Evolutionary conservation across 2,329 filamentous ascomycete species (phyloP), one percentile per base, ranked within the genome.

Genomic region (Claviceps arundinis): DNA sequence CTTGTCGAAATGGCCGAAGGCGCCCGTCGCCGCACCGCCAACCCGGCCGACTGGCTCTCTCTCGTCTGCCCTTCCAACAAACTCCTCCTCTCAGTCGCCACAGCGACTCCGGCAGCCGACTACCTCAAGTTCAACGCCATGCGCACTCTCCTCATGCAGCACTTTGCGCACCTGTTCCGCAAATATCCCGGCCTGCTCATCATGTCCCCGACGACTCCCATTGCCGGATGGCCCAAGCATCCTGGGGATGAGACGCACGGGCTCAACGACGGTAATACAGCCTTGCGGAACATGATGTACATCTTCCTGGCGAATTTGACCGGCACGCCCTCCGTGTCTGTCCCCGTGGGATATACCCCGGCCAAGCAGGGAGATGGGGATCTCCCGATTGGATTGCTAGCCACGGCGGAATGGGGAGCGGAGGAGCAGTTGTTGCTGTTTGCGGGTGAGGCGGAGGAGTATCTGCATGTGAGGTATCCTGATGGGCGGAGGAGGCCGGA

Each of bases 291-390:
- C 62, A 95, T 95, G 88, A 80, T 84, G 65, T 95, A 88, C 67
- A 82, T 87, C 16, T 95, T 86, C 78, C 68, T 95, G 38, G 85
- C 89, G 6, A 96, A 96, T 67, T 83, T 89, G 59, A 80, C 76
- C 0, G 90, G 90, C 0, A 82, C 83, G 48, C 90, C 90, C 1
- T 81, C 87, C 1, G 77, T 94, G 13, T 81, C 74, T 46, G 81
- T 81, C 38, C 89, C 90, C 0, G 81, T 87, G 11, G 89, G 87
- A 1, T 95, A 89, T 67, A 76, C 73, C 3, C 70, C 79, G 26
- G 73, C 77, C 0, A 67, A 69, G 5, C 70, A 76, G 58, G 80
- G 78, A 1, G 68, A 74, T 52, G 85, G 84, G 0, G 75, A 71
- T 59, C 57, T 85, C 50, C 78, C 81, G 0, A 67, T 85, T 22